Percentiles rank a stretch among this genome's conserved stretches.
Evolutionary conservation across 345 rosid species (phyloP).

Genomic region (Citrus maxima): DNA sequence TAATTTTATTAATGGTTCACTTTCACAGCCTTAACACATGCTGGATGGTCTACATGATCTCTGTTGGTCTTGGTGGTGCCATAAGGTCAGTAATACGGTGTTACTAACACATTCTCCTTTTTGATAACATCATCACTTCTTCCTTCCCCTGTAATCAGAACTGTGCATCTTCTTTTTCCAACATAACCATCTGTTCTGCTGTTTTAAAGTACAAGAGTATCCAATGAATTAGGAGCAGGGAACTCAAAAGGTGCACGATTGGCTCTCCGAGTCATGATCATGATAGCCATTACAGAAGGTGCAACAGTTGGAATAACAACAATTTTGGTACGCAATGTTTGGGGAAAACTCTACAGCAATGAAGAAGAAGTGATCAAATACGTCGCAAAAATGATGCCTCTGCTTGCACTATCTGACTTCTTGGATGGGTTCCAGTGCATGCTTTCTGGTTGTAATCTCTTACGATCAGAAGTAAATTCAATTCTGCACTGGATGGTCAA

Average conservation of each 20-base stretch:
- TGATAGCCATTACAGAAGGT: conserved; percentile 44
- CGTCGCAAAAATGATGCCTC: conserved; percentile 41
- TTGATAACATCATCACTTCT: too few relatives aligned
- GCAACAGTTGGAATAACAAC: conserved; percentile 32
- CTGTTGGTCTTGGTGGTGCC: conserved; percentile 66
- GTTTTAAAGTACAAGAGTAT: conserved; percentile 40
- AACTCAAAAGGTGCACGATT: conserved; percentile 34
- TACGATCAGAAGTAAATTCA: background rate
- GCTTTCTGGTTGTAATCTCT: conserved; percentile 36
- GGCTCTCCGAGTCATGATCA: conserved; percentile 41
- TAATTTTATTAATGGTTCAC: background rate
- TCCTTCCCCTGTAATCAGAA: too few relatives aligned
- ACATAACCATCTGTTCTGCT: background rate
- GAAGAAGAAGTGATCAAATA: conserved; percentile 36
- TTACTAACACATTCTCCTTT: background rate
- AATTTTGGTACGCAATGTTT: conserved; percentile 34
- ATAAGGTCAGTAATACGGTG: conserved; percentile 38
- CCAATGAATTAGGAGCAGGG: conserved; percentile 71
- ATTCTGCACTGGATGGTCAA: background rate
- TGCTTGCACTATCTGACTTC: conserved; percentile 42
- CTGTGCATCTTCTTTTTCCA: too few relatives aligned
- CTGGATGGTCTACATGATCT: conserved; percentile 64
- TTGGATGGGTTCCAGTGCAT: conserved; percentile 48
- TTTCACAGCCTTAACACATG: conserved; percentile 58
- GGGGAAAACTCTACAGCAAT: conserved; percentile 54